Evolutionary conservation across 768 basidiomycete species (phyloP), one percentile per base, ranked within the genome.

Genomic region (Ramaria rubella): DNA sequence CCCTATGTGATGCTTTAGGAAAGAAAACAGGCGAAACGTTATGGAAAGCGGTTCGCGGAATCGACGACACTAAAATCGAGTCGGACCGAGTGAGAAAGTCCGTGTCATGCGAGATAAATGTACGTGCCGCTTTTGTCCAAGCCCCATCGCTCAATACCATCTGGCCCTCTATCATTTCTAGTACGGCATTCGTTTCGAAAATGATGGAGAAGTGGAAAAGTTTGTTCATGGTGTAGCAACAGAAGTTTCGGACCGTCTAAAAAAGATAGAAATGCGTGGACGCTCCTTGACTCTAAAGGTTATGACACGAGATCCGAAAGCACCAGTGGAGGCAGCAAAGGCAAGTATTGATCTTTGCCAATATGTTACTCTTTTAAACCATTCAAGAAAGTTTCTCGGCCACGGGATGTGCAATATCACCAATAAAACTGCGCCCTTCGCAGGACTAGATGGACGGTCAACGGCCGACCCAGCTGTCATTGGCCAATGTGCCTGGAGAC

Each of bases 101-200:
- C 5, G 92, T 99, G 19, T 92, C 89, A 11, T 94, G 90, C 57
- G 95, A 97, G 67, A 89, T 97, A 64, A 99, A 93, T 64, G 94
- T 94, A 62, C 66, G 91, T 78, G 6, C 34, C 19, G 49, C 29
- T 23, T 27, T 17, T 33, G 50, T 26, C 19, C 23, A 9, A 40
- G 17, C 29, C 19, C 9, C 61, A 40, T 36, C 15, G 14, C 8
- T 52, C 12, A 29, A 2, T 8, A 8, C n/a, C 17, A 42, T 42
- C 40, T 51, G 62, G 40, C n/a, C n/a, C n/a, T n/a, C n/a, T 64
- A 43, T 52, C 27, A 40, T 29, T 38, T 30, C 4, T 55, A 96
- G 94, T 99, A 97, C 67, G 96, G 93, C 0, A 96, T 99, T 55
- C 85, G 96, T 3, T 98, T 98, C 68, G 82, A 87, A 63, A 82